These are phyloP conservation scores for Plenodomus lindquistii DNA, from an alignment of 2,329 filamentous ascomycete species.

Conservation along the genomic window DNA sequence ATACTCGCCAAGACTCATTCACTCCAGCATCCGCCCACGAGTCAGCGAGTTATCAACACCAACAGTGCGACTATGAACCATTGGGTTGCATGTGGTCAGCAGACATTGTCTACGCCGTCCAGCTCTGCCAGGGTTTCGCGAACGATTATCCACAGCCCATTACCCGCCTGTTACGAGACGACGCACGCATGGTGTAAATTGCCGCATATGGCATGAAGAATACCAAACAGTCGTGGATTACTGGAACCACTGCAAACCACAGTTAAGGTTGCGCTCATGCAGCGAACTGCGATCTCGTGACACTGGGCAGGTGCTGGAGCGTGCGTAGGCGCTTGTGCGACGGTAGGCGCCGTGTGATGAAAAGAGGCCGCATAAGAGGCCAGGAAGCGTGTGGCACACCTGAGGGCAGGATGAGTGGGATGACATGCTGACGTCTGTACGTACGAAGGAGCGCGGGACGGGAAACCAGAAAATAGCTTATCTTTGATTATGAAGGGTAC, in stretches of 20 bases:
- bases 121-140: neutral
- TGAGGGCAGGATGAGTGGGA: neutral
- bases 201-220: slow-evolving; percentile 25
- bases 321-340: neutral
- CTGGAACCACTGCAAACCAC: slow-evolving; percentile 42
- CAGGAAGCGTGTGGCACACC: neutral
- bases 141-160: neutral
- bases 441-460: neutral
- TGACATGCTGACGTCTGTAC: neutral
- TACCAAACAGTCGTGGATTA: slow-evolving; percentile 23
- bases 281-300: slow-evolving; percentile 21
- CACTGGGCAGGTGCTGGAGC: neutral
- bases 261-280: slow-evolving; percentile 20
- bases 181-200: slow-evolving; percentile 14
- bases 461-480: too few relatives aligned
- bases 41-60: slow-evolving; percentile 5
- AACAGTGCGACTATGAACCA: too few relatives aligned
- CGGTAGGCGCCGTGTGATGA: slow-evolving; percentile 1
- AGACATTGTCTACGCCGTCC: too few relatives aligned
- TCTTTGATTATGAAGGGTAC: too few relatives aligned
- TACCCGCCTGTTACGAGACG: neutral
- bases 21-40: slow-evolving; percentile 3
- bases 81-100: too few relatives aligned
- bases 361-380: slow-evolving; percentile 13
- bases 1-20: slow-evolving; percentile 8